phyloP scores from a whole-genome alignment of 2,329 filamentous ascomycete genomes.

The Penicillium sp. region DNA sequence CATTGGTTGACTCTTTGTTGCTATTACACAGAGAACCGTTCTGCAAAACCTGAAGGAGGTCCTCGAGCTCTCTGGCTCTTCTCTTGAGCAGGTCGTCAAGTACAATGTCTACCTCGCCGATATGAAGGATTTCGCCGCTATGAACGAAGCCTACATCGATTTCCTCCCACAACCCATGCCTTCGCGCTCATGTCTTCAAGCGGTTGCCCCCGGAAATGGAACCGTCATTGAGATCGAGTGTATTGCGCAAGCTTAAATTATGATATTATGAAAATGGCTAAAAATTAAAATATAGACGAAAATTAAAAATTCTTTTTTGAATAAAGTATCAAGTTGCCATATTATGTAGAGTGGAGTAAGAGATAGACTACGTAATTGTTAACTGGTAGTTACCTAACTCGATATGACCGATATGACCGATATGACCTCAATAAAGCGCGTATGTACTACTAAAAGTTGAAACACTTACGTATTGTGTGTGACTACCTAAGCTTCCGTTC shows the following conservation, averaged over 20 bases:
- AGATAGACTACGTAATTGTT: background rate
- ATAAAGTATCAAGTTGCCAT: background rate
- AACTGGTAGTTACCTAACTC: background rate
- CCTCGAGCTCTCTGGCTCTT: slow-evolving; percentile 53
- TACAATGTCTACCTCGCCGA: slow-evolving; percentile 63
- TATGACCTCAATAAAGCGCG: background rate
- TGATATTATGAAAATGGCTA: background rate
- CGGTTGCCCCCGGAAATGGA: slow-evolving; percentile 40
- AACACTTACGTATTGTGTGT: no score
- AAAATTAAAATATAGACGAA: slow-evolving; percentile 2
- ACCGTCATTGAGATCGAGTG: slow-evolving; percentile 50
- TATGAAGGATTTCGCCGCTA: slow-evolving; percentile 52
- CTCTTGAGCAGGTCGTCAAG: slow-evolving; percentile 62
- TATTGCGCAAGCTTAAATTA: slow-evolving; percentile 41
- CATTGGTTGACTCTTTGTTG: background rate
- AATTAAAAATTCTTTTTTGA: background rate
- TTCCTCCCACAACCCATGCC: slow-evolving; percentile 47
- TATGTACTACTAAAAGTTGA: background rate
- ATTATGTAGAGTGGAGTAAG: background rate
- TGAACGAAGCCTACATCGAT: slow-evolving; percentile 35
- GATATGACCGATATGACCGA: background rate
- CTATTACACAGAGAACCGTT: slow-evolving; percentile 27
- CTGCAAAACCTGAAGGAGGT: slow-evolving; percentile 52
- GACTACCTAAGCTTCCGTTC: no score
- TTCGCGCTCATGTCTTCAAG: slow-evolving; percentile 45